Conservation (phyloP, 805 yeast genomes). For the Candida silvatica region DNA sequence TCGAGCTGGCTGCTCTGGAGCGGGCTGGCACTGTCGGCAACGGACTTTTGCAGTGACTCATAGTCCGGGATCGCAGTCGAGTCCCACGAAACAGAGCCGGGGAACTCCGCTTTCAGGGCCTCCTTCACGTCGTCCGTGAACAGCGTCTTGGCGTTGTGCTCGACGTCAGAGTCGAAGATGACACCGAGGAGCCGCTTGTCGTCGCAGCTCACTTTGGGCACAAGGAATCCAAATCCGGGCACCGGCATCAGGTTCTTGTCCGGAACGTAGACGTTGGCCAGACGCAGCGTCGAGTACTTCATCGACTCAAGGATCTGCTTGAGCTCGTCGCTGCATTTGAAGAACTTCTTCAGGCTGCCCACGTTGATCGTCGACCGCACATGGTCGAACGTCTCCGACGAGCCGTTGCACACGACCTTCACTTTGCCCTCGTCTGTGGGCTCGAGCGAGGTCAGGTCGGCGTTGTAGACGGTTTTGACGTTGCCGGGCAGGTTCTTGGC, state of each 20-base stretch:
- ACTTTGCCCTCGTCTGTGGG: constrained; percentile 11
- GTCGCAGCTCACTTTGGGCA: constrained; percentile 46
- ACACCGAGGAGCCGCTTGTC: constrained; percentile 66
- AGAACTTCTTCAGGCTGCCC: constrained; percentile 26
- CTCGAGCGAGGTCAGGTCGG: constrained; percentile 13
- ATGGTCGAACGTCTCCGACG: constrained; percentile 34
- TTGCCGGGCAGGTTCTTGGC: constrained; percentile 32
- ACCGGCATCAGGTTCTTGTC: constrained; percentile 29
- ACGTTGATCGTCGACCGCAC: constrained; percentile 53
- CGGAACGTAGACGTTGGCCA: constrained; percentile 63
- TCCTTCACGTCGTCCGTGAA: constrained; percentile 14
- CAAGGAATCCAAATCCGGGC: constrained; percentile 80
- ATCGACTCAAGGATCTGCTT: constrained; percentile 12
- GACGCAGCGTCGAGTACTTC: constrained; percentile 41
- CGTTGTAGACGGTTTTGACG: constrained; percentile 28
- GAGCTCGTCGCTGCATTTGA: constrained; percentile 14
- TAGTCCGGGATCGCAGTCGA: constrained; percentile 4
- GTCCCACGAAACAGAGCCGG: constrained; percentile 4
- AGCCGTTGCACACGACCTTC: constrained; percentile 9
- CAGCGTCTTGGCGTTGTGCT: constrained; percentile 34
- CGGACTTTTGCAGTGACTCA: constrained; percentile 2
- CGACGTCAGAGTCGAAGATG: constrained; percentile 84
- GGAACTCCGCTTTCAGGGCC: too few relatives aligned
- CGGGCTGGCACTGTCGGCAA: constrained; percentile 10
- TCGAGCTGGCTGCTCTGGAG: constrained; percentile 18